Base-by-base conservation (phyloP, 306 rosid species). In the Ammopiptanthus mongolicus region DNA sequence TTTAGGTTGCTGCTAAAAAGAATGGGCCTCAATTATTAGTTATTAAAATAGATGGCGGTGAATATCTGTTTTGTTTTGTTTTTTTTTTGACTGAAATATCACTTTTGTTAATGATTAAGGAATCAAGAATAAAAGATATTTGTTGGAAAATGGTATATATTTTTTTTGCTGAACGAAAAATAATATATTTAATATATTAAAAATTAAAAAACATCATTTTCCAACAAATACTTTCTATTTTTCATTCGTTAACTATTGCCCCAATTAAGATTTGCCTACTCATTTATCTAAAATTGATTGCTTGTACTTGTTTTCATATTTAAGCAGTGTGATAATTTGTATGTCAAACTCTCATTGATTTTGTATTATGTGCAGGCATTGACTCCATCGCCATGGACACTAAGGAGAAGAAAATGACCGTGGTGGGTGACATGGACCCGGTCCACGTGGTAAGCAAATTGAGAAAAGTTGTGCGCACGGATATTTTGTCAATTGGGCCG, bases 401-500 rank as follows among this genome's bases (percentile, higher is more conserved):
- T 91, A 90, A 88, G 77, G 91, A 88, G 19, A 79, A 56, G 72
- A 90, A 86, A 50, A 6, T 90, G 69, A 90, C 93, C 0, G 91
- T 90, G 13, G 55, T 80, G 17, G 96, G 93, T 1, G 78, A 47
- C 8, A 61, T 83, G 22, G 96, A 90, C 68, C 91, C 91, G 2
- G 87, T 88, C 10, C 19, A 53, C 0, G 65, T 88, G 29, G 89
- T 78, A n/a, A 67, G 33, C 42, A 90, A 86, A 52, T 11, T 88
- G 17, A 71, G 91, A 50, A 90, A 88, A 66, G 10, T 21, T 31
- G 88, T 88, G 88, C 33, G 3, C 52, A 18, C 87, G 17, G 91
- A 88, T 1, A 85, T 90, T 0, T 5, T 88, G 36, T 76, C 90
- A 5, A 85, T 90, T 19, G 91, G 96, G 55, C 96, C 93, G 2